A percentile compares a stretch with the other conserved stretches of the same genome.
phyloP scores from a whole-genome alignment of 139 green algal species.

The Closterium sp. region DNA sequence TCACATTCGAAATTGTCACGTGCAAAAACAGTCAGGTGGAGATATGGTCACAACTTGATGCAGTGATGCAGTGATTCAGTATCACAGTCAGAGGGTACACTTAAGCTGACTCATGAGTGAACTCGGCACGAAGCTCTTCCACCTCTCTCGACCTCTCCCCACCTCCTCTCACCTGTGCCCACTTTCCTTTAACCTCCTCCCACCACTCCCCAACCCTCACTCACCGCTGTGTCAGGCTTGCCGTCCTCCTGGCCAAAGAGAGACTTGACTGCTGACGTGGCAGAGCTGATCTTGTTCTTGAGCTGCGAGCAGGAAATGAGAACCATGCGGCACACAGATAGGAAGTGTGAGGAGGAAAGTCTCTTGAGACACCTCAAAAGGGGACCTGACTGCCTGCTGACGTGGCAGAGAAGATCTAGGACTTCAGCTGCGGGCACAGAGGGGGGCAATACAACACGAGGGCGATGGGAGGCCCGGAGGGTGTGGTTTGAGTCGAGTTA shows the following conservation, averaged over 20 bases:
- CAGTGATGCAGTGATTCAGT: too few relatives aligned
- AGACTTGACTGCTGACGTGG: conserved; percentile 72
- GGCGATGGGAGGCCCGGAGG: too few relatives aligned
- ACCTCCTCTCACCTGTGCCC: neutral
- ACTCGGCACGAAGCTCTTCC: neutral
- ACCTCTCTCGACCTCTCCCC: too few relatives aligned
- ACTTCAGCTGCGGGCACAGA: conserved; percentile 14
- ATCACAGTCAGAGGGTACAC: too few relatives aligned
- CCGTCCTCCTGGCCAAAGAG: conserved; percentile 74
- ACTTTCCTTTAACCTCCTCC: too few relatives aligned
- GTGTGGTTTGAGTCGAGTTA: too few relatives aligned
- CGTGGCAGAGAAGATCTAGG: neutral
- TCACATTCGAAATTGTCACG: neutral
- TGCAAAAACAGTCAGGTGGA: neutral
- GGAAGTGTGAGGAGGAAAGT: neutral
- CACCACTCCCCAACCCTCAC: neutral
- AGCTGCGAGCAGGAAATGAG: conserved; percentile 41
- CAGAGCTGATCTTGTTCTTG: conserved; percentile 74
- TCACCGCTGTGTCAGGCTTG: conserved; percentile 33
- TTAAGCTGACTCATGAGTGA: too few relatives aligned
- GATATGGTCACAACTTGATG: too few relatives aligned
- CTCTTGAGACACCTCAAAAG: too few relatives aligned
- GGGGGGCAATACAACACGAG: too few relatives aligned
- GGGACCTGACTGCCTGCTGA: neutral
- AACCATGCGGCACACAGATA: too few relatives aligned